These are phyloP conservation scores for Voacanga thouarsii DNA, from an alignment of 257 asterid species.

Conservation along the genomic window DNA sequence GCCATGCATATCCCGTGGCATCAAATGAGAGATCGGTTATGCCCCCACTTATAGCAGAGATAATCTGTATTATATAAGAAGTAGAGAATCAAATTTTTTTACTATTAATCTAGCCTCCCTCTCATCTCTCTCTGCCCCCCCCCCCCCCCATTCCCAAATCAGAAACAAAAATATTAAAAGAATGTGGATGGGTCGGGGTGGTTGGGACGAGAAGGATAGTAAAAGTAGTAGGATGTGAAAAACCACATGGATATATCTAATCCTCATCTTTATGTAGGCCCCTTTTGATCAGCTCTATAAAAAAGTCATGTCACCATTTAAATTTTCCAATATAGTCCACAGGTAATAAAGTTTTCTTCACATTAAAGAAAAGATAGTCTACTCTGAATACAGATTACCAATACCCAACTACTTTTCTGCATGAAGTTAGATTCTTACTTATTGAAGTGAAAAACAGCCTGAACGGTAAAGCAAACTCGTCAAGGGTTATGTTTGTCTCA, in stretches of 20 bases:
- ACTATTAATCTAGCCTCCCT: background rate
- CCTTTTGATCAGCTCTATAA: background rate
- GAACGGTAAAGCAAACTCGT: background rate
- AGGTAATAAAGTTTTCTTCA: background rate
- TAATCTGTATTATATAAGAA: constrained; percentile 23
- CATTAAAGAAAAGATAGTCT: background rate
- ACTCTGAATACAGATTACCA: background rate
- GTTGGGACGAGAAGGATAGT: background rate
- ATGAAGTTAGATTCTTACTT: background rate
- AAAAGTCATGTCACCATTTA: background rate
- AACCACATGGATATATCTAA: background rate
- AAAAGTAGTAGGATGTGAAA: background rate
- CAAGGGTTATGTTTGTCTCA: background rate
- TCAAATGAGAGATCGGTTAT: constrained; percentile 47
- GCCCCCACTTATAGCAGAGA: constrained; percentile 49
- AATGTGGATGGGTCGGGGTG: background rate
- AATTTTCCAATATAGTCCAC: background rate
- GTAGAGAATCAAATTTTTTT: background rate
- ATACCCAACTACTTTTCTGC: background rate
- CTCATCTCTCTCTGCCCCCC: background rate
- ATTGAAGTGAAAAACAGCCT: background rate
- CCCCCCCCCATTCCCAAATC: background rate
- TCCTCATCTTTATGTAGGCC: background rate
- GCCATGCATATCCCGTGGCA: constrained; percentile 44
- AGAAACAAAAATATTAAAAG: background rate